Base-by-base conservation (phyloP, 306 rosid genomes). In the Rosa multiflora region DNA sequence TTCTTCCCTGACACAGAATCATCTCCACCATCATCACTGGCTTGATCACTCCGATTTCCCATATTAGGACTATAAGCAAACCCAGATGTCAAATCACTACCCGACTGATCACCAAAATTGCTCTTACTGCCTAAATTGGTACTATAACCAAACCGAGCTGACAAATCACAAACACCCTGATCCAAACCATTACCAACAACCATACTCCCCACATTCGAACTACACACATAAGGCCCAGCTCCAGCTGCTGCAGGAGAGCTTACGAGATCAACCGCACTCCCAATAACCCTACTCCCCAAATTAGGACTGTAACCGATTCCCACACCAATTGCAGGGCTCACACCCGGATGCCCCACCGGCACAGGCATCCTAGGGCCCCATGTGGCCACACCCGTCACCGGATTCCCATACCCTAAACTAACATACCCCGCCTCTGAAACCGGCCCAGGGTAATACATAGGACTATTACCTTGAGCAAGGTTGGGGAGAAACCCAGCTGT, bases 371-470 rank as follows among this genome's bases (percentile, higher is more conserved):
- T 86, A 46, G 91, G 82, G 70, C 84, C 77, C 98, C 97, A 90
- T 6, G 88, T 75, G 2, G 91, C 29, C 78, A 81, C 78, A 67
- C 84, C 88, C 2, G 86, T 72, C 70, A 80, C 73, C 49, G 83
- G 86, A 88, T 90, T 94, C 43, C 89, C 92, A 85, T 89, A 92
- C 8, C 89, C 93, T 4, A 83, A 14, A 12, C 91, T 90, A 43
- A 83, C 90, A 83, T 81, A 52, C 15, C 91, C 91, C 14, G 87
- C 79, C 75, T 92, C 97, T 1, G 92, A 77, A 18, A 72, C 86
- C 1, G 87, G 8, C 0, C 80, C 73, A 1, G 84, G 56, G 67
- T 87, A 89, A 70, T 81, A 85, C 43, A 89, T 83, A 1, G 86
- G 70, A 55, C 88, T 82, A 15, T 76, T 78, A 37, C 44, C 46